phyloP scores from a whole-genome alignment of 768 basidiomycete genomes.

The Leucocoprinus birnbaumii region DNA sequence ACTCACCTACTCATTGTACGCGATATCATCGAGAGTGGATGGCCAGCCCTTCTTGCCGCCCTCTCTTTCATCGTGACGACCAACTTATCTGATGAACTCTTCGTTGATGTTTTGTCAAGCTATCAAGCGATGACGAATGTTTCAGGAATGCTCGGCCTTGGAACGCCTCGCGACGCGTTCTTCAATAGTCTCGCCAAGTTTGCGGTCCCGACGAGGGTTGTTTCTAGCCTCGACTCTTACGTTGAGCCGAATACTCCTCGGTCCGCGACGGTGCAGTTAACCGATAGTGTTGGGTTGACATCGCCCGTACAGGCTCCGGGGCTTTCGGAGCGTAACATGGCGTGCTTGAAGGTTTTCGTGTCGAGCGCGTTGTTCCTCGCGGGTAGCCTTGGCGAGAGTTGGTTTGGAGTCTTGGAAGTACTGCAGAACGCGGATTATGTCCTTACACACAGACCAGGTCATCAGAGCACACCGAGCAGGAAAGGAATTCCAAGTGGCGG shows the following conservation, averaged over 20 bases:
- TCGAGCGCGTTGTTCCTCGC: conserved; percentile 78
- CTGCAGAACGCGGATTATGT: conserved; percentile 96
- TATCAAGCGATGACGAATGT: conserved; percentile 85
- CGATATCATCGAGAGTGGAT: conserved; percentile 81
- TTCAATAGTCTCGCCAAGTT: conserved; percentile 87
- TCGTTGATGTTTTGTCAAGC: conserved; percentile 80
- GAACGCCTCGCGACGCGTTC: conserved; percentile 91
- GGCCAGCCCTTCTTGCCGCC: conserved; percentile 91
- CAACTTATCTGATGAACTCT: conserved; percentile 89
- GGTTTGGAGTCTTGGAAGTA: conserved; percentile 89
- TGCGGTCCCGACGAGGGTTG: conserved; percentile 87
- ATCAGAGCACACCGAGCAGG: conserved; percentile 26
- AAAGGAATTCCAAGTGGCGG: conserved; percentile 19
- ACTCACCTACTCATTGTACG: conserved; percentile 61
- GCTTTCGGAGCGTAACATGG: conserved; percentile 86
- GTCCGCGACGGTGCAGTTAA: conserved; percentile 49
- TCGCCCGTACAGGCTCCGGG: conserved; percentile 57
- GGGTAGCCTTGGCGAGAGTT: conserved; percentile 83
- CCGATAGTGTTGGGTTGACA: conserved; percentile 66
- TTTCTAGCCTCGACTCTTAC: conserved; percentile 72
- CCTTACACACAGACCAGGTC: conserved; percentile 57
- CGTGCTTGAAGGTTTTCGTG: conserved; percentile 83
- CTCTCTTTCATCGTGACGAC: conserved; percentile 88
- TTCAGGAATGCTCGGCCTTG: conserved; percentile 82
- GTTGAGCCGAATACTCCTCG: conserved; percentile 55